Conservation (phyloP, 441 rosid species). For the Melastoma candidum region DNA sequence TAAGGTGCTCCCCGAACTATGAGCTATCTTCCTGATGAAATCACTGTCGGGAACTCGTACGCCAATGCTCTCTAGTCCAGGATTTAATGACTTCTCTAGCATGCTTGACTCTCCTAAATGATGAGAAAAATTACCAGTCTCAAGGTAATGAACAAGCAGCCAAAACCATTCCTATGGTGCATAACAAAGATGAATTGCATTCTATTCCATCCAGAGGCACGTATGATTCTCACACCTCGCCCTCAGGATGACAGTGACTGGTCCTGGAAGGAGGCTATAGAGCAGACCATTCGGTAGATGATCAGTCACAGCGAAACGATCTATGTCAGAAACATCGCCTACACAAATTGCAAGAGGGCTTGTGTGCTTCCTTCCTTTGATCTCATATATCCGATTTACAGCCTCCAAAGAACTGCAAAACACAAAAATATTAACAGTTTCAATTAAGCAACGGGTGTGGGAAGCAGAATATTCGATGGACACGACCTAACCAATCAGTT, state of each 20-base stretch:
- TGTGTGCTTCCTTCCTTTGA: conserved; percentile 78
- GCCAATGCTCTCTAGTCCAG: conserved; percentile 64
- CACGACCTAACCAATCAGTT: neutral
- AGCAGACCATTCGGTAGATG: conserved; percentile 80
- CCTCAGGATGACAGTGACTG: conserved; percentile 67
- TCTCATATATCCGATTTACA: conserved; percentile 73
- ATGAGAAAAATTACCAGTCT: conserved; percentile 1
- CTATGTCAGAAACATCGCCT: conserved; percentile 71
- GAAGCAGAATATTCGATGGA: neutral
- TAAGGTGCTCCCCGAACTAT: conserved; percentile 61
- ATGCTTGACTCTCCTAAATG: conserved; percentile 68
- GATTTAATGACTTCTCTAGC: conserved; percentile 80
- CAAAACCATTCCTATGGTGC: no score
- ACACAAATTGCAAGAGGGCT: conserved; percentile 87
- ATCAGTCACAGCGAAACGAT: conserved; percentile 52
- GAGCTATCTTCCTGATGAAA: conserved; percentile 60
- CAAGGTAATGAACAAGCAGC: no score
- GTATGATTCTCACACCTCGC: conserved; percentile 35
- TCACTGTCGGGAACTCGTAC: conserved; percentile 76
- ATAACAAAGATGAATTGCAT: no score
- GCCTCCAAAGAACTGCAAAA: conserved; percentile 59
- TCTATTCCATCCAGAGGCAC: neutral
- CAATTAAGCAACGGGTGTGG: neutral
- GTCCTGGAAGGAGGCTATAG: conserved; percentile 70
- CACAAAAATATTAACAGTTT: neutral